Conservation (phyloP, 2,329 filamentous ascomycete genomes). For the Penicillium sp. region DNA sequence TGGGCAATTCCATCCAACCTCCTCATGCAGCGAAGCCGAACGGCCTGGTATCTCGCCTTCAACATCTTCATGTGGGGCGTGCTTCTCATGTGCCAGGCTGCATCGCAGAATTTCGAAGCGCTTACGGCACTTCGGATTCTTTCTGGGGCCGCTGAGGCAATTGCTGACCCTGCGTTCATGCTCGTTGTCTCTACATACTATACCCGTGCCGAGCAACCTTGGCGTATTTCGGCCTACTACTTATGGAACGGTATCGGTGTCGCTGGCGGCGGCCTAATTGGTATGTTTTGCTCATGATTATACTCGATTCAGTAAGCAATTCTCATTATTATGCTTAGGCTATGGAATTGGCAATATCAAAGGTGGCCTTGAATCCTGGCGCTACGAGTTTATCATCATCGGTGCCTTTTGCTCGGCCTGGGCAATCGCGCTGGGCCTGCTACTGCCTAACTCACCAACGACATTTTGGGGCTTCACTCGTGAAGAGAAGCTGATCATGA, state of each 20-base stretch:
- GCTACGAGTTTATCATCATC: conserved; percentile 24
- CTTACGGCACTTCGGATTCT: conserved; percentile 14
- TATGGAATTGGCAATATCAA: conserved; percentile 39
- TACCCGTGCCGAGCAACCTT: conserved; percentile 13
- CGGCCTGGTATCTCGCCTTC: conserved; percentile 9
- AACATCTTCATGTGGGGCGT: conserved; percentile 11
- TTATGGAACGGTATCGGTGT: background rate
- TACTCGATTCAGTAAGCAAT: no score
- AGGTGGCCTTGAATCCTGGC: conserved; percentile 19
- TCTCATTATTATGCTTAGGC: conserved; percentile 1
- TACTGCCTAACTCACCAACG: conserved; percentile 22
- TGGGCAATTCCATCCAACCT: conserved; percentile 18
- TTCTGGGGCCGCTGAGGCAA: conserved; percentile 16
- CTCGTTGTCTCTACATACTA: conserved; percentile 16
- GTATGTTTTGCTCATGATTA: no score
- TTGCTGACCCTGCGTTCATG: conserved; percentile 10
- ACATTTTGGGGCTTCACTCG: conserved; percentile 24
- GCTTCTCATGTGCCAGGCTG: conserved; percentile 13
- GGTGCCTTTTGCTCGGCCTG: conserved; percentile 22
- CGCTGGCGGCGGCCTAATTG: background rate
- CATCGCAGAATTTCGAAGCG: conserved; percentile 16
- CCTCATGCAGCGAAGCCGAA: conserved; percentile 18
- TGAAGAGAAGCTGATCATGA: conserved; percentile 20
- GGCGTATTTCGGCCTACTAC: background rate
- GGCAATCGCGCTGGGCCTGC: conserved; percentile 17